Evolutionary conservation across 352 stramenopile genomes (phyloP).

Genomic region (Thraustochytrium striatum): DNA sequence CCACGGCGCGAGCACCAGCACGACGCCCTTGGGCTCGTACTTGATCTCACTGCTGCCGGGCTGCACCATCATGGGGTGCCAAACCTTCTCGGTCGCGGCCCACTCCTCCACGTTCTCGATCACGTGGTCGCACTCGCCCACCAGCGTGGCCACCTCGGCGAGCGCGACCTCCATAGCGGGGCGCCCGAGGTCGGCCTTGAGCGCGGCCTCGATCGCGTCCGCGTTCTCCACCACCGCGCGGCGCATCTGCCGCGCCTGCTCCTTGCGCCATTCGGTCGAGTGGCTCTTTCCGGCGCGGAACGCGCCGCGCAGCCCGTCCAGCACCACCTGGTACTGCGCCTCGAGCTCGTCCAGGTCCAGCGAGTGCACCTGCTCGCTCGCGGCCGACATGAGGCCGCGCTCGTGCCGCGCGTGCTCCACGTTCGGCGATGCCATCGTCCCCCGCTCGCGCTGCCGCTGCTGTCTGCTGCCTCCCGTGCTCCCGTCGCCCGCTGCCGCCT

Average conservation of each 20-base stretch:
- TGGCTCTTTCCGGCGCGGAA: constrained; percentile 28
- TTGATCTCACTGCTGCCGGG: constrained; percentile 62
- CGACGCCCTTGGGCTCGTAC: constrained; percentile 70
- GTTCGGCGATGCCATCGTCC: neutral
- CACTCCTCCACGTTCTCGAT: constrained; percentile 54
- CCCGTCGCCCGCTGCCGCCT: no score
- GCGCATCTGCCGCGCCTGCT: constrained; percentile 55
- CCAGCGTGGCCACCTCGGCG: constrained; percentile 61
- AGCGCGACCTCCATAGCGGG: constrained; percentile 64
- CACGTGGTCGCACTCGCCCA: constrained; percentile 68
- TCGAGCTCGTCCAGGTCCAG: neutral
- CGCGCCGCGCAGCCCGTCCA: neutral
- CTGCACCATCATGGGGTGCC: constrained; percentile 55
- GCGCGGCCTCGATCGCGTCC: constrained; percentile 50
- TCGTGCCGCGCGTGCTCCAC: neutral
- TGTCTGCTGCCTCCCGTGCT: neutral
- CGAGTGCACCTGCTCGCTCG: neutral
- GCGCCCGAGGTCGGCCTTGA: constrained; percentile 55
- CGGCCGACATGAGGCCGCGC: neutral
- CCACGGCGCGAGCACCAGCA: constrained; percentile 81
- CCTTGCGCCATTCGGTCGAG: constrained; percentile 31
- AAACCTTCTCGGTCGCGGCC: constrained; percentile 62
- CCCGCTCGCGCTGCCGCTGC: neutral
- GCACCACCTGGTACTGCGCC: neutral
- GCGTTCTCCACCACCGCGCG: constrained; percentile 56